These are phyloP conservation scores for Agarophyton chilense DNA, from an alignment of 23 red algal species.

Conservation along the genomic window DNA sequence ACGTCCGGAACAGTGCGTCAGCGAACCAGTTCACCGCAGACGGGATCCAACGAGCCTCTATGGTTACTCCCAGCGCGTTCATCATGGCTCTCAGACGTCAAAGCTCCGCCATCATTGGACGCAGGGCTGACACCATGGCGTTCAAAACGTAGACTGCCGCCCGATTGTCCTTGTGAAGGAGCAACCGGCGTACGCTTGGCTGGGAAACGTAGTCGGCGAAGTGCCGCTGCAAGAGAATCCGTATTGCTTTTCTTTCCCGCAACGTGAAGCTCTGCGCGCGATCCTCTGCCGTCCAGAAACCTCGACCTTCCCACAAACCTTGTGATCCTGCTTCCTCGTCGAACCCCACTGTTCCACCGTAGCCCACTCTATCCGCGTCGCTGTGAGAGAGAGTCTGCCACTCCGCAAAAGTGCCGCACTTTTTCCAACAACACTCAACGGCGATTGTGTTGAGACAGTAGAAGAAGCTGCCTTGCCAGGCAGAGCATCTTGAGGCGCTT, in stretches of 20 bases:
- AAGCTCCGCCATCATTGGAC: conserved; percentile 41
- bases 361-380: background rate
- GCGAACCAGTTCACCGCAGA: conserved; percentile 35
- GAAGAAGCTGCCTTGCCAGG: too few species aligned
- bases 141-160: background rate
- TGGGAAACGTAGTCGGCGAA: background rate
- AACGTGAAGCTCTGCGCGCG: background rate
- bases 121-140: conserved; percentile 5
- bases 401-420: too few species aligned
- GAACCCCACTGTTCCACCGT: conserved; percentile 4
- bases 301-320: conserved; percentile 3
- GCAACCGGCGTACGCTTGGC: background rate
- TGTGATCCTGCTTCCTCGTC: background rate
- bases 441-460: too few species aligned
- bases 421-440: too few species aligned
- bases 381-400: too few species aligned
- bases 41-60: conserved; percentile 13
- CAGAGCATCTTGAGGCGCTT: too few species aligned
- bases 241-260: background rate
- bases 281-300: conserved; percentile 2
- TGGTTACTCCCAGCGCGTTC: background rate
- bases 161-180: conserved; percentile 33
- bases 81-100: background rate
- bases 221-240: background rate
- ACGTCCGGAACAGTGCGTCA: background rate